Percentiles rank a stretch among this genome's conserved stretches.
Evolutionary conservation across 495 filamentous ascomycete species (phyloP).

Genomic region (Talaromyces thailandensis): DNA sequence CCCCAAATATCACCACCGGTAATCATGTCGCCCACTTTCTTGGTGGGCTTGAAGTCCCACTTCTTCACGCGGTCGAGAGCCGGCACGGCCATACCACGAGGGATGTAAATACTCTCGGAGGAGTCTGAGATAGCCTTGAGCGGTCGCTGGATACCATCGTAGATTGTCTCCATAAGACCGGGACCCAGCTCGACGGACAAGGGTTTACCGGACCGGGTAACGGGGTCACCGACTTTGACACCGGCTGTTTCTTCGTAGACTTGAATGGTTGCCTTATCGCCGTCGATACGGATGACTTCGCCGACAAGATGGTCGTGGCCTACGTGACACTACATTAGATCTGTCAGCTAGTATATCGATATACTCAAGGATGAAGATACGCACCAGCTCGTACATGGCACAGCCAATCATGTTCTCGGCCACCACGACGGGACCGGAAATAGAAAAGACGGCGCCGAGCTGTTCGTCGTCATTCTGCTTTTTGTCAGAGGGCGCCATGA

Average conservation of each 20-base stretch:
- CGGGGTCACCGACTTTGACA: conserved; percentile 92
- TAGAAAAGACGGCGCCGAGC: conserved; percentile 47
- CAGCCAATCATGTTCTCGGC: conserved; percentile 98
- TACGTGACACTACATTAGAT: conserved; percentile 57
- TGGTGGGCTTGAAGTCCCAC: conserved; percentile 87
- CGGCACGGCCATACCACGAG: conserved; percentile 84
- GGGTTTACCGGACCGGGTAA: conserved; percentile 82
- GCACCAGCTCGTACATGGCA: conserved; percentile 98
- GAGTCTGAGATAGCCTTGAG: conserved; percentile 71
- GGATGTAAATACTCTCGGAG: conserved; percentile 88
- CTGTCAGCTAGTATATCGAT: conserved; percentile 9
- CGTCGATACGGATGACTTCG: conserved; percentile 96
- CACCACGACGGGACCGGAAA: conserved; percentile 79
- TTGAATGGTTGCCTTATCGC: conserved; percentile 92
- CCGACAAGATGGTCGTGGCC: conserved; percentile 84
- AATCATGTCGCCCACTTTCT: conserved; percentile 93
- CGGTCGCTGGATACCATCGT: conserved; percentile 97
- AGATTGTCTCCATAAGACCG: conserved; percentile 97
- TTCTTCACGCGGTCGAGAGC: conserved; percentile 79
- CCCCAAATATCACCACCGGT: conserved; percentile 94
- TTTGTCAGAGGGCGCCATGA: conserved; percentile 54
- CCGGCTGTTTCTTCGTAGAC: conserved; percentile 99
- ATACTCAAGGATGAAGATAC: conserved; percentile 14
- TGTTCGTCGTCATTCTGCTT: conserved; percentile 41
- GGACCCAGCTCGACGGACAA: conserved; percentile 95